Base-by-base conservation (phyloP, 2,329 filamentous ascomycete genomes). In the Aureobasidium sp. region DNA sequence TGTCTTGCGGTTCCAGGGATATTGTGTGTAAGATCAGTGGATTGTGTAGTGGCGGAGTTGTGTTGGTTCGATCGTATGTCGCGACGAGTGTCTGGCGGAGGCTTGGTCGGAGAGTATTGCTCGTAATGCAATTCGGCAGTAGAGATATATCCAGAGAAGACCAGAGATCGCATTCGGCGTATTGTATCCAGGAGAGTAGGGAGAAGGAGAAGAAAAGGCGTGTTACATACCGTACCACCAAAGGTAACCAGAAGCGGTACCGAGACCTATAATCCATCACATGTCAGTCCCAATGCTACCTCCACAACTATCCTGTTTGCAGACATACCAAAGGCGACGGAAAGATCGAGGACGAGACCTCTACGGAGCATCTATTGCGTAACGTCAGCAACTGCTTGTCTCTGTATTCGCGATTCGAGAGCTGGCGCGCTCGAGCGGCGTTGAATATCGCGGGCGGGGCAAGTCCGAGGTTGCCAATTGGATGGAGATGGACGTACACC, bases 271-370 rank as follows among this genome's bases (percentile, higher is more conserved):
- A 25, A 16, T 5, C 33, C 33, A n/a, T 64, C 7, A 15, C 18
- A 27, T 16, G 51, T 51, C 29, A 62, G 48, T 29, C 15, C 29
- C 20, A 31, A 16, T 53, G 58, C 23, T 48, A 40, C 20, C 20
- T 36, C 38, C 7, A 3, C 15, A 20, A 40, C 3, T 55, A 13
- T 38, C 33, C 33, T 36, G 20, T n/a, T n/a, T 3, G 2, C 42
- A 45, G 13, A 18, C 88, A 79, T 83, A 90, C 89, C 90, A 75
- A 89, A 81, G 71, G 88, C 87, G 76, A 90, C 87, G 74, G 87
- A 88, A 74, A 92, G 81, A 79, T 92, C 89, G 72, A 91, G 83
- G 72, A 92, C 88, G 67, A 91, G 82, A 76, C 84, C 84, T 77
- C 87, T 84, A 78, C 88, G 87, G 81, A 91, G 87, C 86, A 90